phyloP scores from a whole-genome alignment of 805 yeast genomes.

The Yarrowia deformans region DNA sequence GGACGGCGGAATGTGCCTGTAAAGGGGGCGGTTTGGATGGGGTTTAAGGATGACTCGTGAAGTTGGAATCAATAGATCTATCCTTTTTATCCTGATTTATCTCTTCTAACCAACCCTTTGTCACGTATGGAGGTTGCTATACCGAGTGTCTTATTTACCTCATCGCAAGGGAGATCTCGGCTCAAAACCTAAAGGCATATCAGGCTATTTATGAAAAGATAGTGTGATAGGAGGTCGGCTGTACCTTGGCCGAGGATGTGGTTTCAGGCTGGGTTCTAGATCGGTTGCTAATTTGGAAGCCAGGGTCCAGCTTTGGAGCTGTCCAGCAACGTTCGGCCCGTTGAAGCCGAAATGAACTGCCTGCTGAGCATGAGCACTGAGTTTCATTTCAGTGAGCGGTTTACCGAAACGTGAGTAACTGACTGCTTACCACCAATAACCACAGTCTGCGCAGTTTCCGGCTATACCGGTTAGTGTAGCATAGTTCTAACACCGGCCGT shows the following conservation, averaged over 20 bases:
- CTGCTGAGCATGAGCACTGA: background rate
- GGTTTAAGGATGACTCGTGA: background rate
- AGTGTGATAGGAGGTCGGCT: slow-evolving; percentile 13
- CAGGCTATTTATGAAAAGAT: slow-evolving; percentile 17
- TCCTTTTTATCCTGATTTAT: too few relatives aligned
- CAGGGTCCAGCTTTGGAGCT: background rate
- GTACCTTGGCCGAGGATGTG: slow-evolving; percentile 21
- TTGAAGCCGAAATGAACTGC: background rate
- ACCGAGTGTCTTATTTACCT: background rate
- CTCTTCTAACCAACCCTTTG: too few relatives aligned
- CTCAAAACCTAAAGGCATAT: background rate
- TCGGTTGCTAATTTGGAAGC: background rate
- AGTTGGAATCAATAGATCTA: background rate
- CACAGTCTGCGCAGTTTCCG: background rate
- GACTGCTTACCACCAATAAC: background rate
- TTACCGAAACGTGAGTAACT: background rate
- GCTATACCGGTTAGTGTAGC: too few relatives aligned
- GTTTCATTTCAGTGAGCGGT: background rate
- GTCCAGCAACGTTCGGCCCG: background rate
- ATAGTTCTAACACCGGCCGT: too few relatives aligned
- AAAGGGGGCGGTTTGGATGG: background rate
- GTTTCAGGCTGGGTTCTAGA: background rate
- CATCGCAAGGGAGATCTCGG: slow-evolving; percentile 3
- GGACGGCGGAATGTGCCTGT: background rate
- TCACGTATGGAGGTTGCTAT: background rate